Evolutionary conservation across 2,329 filamentous ascomycete genomes (phyloP).

Genomic region (Chaetomiaceae sp.): DNA sequence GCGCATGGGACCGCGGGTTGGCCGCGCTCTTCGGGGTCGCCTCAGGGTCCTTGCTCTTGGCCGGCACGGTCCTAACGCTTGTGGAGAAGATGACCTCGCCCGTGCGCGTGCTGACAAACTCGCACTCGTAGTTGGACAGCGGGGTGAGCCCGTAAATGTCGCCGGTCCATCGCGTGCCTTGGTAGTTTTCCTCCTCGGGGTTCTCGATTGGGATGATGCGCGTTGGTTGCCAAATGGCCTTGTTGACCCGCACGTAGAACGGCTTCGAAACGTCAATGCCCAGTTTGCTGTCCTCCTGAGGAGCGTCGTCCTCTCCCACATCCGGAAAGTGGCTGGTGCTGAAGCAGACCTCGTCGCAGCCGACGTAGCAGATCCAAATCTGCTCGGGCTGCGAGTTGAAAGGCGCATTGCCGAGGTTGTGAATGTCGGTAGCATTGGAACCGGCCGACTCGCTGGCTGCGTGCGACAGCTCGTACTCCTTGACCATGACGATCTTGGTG

Average conservation of each 20-base stretch:
- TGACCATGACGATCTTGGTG: constrained; percentile 93
- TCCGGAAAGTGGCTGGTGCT: constrained; percentile 62
- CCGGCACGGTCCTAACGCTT: constrained; percentile 62
- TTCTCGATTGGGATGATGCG: constrained; percentile 55
- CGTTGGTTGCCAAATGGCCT: constrained; percentile 74
- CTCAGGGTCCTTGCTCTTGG: constrained; percentile 41
- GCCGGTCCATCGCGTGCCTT: constrained; percentile 61
- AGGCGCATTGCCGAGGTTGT: constrained; percentile 71
- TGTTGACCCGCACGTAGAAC: constrained; percentile 75
- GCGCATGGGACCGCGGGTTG: constrained; percentile 54
- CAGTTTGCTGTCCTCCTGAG: constrained; percentile 36
- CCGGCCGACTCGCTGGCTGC: constrained; percentile 68
- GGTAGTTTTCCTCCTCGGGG: constrained; percentile 33
- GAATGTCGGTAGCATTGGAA: constrained; percentile 70
- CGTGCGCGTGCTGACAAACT: constrained; percentile 67
- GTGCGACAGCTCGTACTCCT: constrained; percentile 81
- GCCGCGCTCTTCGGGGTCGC: constrained; percentile 35
- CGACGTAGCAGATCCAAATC: constrained; percentile 78
- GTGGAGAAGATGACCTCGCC: constrained; percentile 65
- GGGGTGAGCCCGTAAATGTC: constrained; percentile 67
- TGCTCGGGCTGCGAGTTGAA: constrained; percentile 66
- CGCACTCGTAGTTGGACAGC: constrained; percentile 71
- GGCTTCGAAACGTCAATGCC: constrained; percentile 67
- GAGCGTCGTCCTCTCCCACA: constrained; percentile 34
- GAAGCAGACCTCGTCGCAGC: constrained; percentile 73